These are phyloP conservation scores for Yamadazyma sp. DNA, from an alignment of 805 yeast species.

Conservation along the genomic window DNA sequence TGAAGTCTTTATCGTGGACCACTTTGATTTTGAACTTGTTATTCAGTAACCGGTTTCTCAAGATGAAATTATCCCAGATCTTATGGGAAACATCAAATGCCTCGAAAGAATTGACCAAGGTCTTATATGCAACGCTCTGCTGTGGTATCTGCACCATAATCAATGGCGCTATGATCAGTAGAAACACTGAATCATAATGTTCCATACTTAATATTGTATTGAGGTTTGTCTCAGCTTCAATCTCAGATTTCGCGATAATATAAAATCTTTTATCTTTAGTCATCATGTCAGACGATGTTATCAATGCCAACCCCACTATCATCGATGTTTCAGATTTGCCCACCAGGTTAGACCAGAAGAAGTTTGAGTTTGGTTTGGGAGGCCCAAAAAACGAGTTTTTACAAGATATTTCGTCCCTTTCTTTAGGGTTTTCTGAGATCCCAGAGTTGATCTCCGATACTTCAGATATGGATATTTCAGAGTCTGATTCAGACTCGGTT, in stretches of 20 bases:
- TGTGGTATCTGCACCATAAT: constrained; percentile 14
- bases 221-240: background rate
- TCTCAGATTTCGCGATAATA: background rate
- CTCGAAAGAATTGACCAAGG: constrained; percentile 1
- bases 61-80: constrained; percentile 38
- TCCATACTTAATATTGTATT: constrained; percentile 24
- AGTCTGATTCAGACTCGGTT: constrained; percentile 15
- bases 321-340: constrained; percentile 77
- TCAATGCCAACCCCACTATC: constrained; percentile 89
- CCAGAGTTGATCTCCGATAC: constrained; percentile 27
- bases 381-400: constrained; percentile 11
- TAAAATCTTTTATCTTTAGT: background rate
- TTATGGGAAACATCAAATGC: constrained; percentile 9
- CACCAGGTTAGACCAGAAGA: constrained; percentile 42
- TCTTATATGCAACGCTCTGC: too few species aligned
- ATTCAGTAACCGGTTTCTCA: constrained; percentile 33
- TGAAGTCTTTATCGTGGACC: background rate
- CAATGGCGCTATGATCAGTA: constrained; percentile 38
- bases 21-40: constrained; percentile 26
- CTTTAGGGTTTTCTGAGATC: constrained; percentile 12
- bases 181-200: constrained; percentile 21
- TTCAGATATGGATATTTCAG: constrained; percentile 13
- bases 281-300: constrained; percentile 21
- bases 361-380: background rate
- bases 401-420: constrained; percentile 22